phyloP scores from a whole-genome alignment of 1,284 basidiomycete species.

The Leccinum pachyderme region DNA sequence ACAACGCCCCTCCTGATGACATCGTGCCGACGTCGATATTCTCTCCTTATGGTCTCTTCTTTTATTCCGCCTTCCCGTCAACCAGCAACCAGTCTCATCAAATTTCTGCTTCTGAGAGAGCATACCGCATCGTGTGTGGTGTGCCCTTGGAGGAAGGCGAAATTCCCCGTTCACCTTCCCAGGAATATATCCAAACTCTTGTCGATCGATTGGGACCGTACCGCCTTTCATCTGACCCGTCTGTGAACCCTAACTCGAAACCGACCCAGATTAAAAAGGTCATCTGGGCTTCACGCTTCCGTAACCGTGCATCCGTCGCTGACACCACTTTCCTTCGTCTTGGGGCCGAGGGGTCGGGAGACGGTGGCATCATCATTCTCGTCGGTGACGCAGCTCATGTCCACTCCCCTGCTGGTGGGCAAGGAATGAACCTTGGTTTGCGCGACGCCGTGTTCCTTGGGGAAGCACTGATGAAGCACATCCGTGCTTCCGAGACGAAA shows the following conservation, averaged over 20 bases:
- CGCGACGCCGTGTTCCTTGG: constrained; percentile 40
- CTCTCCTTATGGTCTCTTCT: constrained; percentile 23
- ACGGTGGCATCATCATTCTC: constrained; percentile 18
- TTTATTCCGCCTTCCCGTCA: constrained; percentile 17
- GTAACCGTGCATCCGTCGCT: constrained; percentile 36
- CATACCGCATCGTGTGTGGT: constrained; percentile 37
- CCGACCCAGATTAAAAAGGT: not conserved
- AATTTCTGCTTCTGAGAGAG: constrained; percentile 1
- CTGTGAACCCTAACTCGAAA: not conserved
- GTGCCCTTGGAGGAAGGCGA: constrained; percentile 28
- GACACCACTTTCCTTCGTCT: constrained; percentile 13
- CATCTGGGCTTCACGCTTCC: constrained; percentile 39
- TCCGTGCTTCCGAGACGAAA: constrained; percentile 2
- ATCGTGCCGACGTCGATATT: constrained; percentile 5
- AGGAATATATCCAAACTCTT: constrained; percentile 38
- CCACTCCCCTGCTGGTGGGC: constrained; percentile 44
- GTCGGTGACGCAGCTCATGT: constrained; percentile 46
- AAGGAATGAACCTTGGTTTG: constrained; percentile 48
- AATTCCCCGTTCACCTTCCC: constrained; percentile 31
- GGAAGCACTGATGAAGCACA: constrained; percentile 18
- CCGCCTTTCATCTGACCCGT: not conserved
- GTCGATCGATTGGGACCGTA: constrained; percentile 25
- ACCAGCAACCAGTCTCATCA: constrained; percentile 25
- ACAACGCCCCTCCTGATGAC: not conserved
- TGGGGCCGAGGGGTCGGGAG: not conserved